Percentiles rank a stretch among this genome's conserved stretches.
Evolutionary conservation across 78 protist genomes (phyloP).

Genomic region (Dictyostelium purpureum): DNA sequence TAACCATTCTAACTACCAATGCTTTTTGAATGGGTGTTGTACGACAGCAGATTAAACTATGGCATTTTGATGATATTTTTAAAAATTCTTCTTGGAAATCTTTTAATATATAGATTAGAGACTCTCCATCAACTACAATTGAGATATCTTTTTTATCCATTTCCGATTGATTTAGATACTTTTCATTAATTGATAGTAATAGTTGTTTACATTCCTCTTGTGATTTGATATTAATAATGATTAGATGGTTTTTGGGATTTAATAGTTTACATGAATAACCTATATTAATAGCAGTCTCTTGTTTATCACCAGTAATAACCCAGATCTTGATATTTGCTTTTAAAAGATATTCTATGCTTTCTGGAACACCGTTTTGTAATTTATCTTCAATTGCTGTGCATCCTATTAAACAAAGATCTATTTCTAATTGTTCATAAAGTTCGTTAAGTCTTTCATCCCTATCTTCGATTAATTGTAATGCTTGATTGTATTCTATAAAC

Average conservation of each 20-base stretch:
- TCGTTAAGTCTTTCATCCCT: conserved; percentile 64
- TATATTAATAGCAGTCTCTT: conserved; percentile 92
- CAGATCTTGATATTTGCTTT: conserved; percentile 84
- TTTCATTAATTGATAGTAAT: background rate
- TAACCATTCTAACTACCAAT: conserved; percentile 82
- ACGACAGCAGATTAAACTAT: conserved; percentile 89
- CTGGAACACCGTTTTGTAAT: conserved; percentile 90
- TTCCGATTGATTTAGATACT: background rate
- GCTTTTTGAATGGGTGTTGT: conserved; percentile 92
- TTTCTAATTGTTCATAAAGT: conserved; percentile 59
- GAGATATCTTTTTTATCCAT: background rate
- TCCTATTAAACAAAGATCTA: conserved; percentile 78
- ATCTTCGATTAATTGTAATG: conserved; percentile 12
- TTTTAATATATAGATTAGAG: background rate
- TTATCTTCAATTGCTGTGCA: conserved; percentile 91
- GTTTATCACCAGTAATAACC: conserved; percentile 93
- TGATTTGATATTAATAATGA: conserved; percentile 36
- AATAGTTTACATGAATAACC: conserved; percentile 82
- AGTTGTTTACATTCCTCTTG: conserved; percentile 15
- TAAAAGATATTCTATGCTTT: conserved; percentile 61
- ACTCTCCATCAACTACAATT: conserved; percentile 15
- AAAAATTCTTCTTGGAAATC: conserved; percentile 56
- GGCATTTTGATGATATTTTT: conserved; percentile 76
- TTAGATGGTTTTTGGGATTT: background rate
- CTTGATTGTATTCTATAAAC: conserved; percentile 24